Conservation (phyloP, 192 early-diverging fungal genomes). For the Phlyctochytrium planicorne region DNA sequence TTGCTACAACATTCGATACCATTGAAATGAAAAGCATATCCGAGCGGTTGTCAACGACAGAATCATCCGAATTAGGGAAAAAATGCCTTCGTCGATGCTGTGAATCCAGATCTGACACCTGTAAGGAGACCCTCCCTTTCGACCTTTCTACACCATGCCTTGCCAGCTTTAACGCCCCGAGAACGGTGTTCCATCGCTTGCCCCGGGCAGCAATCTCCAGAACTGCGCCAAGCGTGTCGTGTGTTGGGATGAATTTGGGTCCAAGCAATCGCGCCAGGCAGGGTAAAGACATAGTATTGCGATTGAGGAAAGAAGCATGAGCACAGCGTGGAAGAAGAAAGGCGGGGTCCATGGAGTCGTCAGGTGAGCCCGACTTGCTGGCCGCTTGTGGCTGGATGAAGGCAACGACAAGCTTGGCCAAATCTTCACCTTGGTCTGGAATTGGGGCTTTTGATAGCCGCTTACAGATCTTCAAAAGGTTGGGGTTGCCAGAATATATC, state of each 20-base stretch:
- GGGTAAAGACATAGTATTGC: constrained; percentile 16
- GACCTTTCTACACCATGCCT: not conserved
- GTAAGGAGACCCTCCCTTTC: too few species aligned
- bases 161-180: constrained; percentile 15
- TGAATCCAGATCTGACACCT: too few species aligned
- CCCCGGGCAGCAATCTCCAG: constrained; percentile 26
- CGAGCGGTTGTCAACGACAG: too few species aligned
- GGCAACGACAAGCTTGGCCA: constrained; percentile 13
- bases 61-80: too few species aligned
- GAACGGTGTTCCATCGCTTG: constrained; percentile 25
- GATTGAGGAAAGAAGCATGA: constrained; percentile 11
- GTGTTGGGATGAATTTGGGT: not conserved
- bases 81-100: too few species aligned
- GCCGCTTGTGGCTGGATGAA: not conserved
- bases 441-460: constrained; percentile 12
- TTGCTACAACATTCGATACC: too few species aligned
- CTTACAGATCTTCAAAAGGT: constrained; percentile 19
- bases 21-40: too few species aligned
- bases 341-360: not conserved
- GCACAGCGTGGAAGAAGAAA: constrained; percentile 24
- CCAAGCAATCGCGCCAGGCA: constrained; percentile 12
- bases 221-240: constrained; percentile 23
- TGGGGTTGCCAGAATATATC: constrained; percentile 14
- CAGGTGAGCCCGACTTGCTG: not conserved
- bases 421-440: constrained; percentile 13